Conservation (phyloP, 2,329 filamentous ascomycete genomes). For the Cadophora sp. region DNA sequence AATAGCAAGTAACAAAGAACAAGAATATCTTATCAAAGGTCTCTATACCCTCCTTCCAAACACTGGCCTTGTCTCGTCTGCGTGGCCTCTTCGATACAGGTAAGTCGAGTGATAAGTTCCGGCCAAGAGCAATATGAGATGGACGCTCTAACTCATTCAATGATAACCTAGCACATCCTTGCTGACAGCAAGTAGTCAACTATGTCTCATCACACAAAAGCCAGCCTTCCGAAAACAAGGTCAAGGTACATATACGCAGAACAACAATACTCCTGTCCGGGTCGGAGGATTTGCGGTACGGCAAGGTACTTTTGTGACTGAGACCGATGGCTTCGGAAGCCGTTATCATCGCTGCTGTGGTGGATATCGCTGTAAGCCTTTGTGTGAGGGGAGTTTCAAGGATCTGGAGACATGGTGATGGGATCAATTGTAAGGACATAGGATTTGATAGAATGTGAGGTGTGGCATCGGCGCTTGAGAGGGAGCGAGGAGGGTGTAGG, state of each 20-base stretch:
- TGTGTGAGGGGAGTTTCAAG: neutral
- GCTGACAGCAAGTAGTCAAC: neutral
- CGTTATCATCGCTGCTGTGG: constrained; percentile 1
- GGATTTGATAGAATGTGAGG: no score
- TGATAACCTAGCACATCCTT: neutral
- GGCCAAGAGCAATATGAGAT: neutral
- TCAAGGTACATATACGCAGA: neutral
- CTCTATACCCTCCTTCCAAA: neutral
- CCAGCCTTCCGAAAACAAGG: neutral
- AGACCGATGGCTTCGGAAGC: constrained; percentile 4
- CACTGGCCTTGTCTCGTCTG: neutral
- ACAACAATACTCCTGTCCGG: neutral
- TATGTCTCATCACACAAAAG: neutral
- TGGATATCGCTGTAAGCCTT: neutral
- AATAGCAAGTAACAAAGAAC: neutral
- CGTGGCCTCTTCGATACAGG: no score
- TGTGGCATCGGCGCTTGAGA: no score
- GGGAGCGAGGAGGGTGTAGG: no score
- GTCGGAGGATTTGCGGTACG: constrained; percentile 2
- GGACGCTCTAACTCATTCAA: neutral
- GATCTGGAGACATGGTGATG: neutral
- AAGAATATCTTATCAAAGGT: neutral
- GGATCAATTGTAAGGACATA: no score
- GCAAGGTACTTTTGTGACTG: constrained; percentile 12
- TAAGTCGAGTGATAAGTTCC: neutral